A percentile compares a stretch with the other conserved stretches of the same genome.
phyloP scores from a whole-genome alignment of 345 rosid species.

The Eucalyptus fibrosa region DNA sequence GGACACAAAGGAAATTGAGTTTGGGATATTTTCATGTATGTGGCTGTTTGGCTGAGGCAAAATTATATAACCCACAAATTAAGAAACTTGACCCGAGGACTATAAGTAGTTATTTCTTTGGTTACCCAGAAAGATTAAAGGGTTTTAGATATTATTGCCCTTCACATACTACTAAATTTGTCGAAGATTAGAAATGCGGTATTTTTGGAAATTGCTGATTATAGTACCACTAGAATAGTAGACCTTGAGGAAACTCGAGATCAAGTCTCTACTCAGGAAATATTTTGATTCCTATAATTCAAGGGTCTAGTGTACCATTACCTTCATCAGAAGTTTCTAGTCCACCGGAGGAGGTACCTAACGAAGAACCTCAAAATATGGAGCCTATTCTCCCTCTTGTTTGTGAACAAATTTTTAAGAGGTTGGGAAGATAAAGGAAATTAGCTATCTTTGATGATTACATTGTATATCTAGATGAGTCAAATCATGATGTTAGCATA shows the following conservation, averaged over 20 bases:
- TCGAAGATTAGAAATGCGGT: neutral
- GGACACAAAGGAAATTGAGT: neutral
- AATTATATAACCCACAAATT: neutral
- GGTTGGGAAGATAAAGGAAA: neutral
- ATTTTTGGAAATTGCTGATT: neutral
- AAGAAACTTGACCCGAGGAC: neutral
- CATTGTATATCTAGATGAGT: neutral
- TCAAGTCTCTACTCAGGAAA: neutral
- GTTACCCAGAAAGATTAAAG: neutral
- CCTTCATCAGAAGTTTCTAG: neutral
- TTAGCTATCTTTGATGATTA: neutral
- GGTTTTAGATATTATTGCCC: neutral
- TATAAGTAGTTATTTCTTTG: neutral
- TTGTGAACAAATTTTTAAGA: neutral
- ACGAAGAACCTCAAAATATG: neutral
- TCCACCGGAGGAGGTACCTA: neutral
- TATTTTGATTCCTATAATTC: neutral
- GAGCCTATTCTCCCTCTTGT: neutral
- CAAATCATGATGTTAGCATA: neutral
- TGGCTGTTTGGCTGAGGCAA: neutral
- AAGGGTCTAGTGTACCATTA: neutral
- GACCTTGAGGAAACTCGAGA: neutral
- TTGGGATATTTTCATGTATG: neutral
- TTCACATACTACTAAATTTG: neutral
- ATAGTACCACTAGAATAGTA: too few species aligned